Conservation (phyloP, 169 alveolate genomes). For the Hammondia hammondi region DNA sequence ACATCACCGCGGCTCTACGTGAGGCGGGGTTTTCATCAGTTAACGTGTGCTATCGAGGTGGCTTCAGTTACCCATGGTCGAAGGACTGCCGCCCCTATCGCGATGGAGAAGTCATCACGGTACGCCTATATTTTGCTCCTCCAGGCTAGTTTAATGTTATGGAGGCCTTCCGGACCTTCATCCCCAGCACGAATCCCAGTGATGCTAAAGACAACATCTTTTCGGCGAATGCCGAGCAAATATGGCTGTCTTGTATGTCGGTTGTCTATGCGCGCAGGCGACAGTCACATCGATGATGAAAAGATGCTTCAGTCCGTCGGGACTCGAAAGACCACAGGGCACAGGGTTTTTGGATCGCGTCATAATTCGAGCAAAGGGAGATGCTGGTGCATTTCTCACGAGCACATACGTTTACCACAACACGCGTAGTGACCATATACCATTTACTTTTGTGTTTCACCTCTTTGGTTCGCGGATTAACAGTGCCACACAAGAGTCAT, state of each 20-base stretch:
- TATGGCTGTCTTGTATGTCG: not conserved
- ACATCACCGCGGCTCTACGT: not conserved
- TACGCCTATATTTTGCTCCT: not conserved
- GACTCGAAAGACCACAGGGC: not conserved
- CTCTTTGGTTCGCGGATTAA: not conserved
- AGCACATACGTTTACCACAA: not conserved
- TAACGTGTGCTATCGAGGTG: not conserved
- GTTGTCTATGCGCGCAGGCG: not conserved
- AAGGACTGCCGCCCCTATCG: not conserved
- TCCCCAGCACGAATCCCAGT: no score
- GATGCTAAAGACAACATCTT: no score
- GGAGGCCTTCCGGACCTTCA: no score
- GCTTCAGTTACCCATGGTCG: not conserved
- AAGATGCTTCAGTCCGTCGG: not conserved
- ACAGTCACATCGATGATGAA: not conserved
- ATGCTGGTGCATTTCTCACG: not conserved
- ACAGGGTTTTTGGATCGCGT: slow-evolving; percentile 2
- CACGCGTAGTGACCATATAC: slow-evolving; percentile 5
- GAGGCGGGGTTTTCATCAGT: not conserved
- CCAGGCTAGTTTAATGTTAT: not conserved
- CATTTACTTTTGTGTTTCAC: not conserved
- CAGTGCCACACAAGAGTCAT: not conserved
- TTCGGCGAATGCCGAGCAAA: no score
- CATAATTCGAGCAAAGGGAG: not conserved
- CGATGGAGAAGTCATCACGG: not conserved